phyloP scores from a whole-genome alignment of 495 filamentous ascomycete genomes.

The Echria macrotheca region DNA sequence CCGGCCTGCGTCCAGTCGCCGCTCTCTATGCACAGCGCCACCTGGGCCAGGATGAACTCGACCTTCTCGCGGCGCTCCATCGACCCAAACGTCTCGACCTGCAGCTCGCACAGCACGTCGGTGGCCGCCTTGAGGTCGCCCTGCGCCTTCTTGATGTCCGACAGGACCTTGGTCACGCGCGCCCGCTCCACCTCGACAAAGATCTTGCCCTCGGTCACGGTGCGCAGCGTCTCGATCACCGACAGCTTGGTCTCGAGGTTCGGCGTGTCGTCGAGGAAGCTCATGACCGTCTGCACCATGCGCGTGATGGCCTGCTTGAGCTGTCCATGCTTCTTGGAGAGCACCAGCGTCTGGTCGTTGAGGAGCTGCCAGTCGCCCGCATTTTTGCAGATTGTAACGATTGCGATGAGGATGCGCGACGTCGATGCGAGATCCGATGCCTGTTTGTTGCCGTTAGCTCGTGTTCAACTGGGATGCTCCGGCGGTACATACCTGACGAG shows the following conservation, averaged over 20 bases:
- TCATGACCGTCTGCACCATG: slow-evolving; percentile 97
- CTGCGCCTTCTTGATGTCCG: slow-evolving; percentile 92
- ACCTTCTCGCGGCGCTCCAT: slow-evolving; percentile 97
- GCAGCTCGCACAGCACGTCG: slow-evolving; percentile 91
- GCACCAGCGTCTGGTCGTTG: slow-evolving; percentile 90
- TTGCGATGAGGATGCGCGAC: slow-evolving; percentile 75
- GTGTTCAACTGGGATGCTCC: slow-evolving; percentile 5
- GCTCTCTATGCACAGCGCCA: slow-evolving; percentile 89
- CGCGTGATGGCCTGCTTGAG: slow-evolving; percentile 97
- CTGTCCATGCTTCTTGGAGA: slow-evolving; percentile 99
- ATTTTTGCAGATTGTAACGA: slow-evolving; percentile 92
- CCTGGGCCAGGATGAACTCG: slow-evolving; percentile 95
- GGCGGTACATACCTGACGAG: slow-evolving; percentile 71
- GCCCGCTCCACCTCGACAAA: slow-evolving; percentile 98
- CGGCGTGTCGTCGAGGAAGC: slow-evolving; percentile 75
- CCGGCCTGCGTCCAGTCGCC: slow-evolving; percentile 94
- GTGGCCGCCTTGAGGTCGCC: slow-evolving; percentile 85
- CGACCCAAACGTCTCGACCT: slow-evolving; percentile 97
- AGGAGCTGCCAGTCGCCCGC: slow-evolving; percentile 85
- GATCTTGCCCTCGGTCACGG: slow-evolving; percentile 98
- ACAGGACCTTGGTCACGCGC: slow-evolving; percentile 87
- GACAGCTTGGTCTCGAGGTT: slow-evolving; percentile 80
- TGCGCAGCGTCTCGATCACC: slow-evolving; percentile 89
- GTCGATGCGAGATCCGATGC: slow-evolving; percentile 93
- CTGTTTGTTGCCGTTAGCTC: slow-evolving; percentile 43